Evolutionary conservation across 352 stramenopile genomes (phyloP), one percentile per base, ranked within the genome.

Genomic region (Phytophthora cajani): DNA sequence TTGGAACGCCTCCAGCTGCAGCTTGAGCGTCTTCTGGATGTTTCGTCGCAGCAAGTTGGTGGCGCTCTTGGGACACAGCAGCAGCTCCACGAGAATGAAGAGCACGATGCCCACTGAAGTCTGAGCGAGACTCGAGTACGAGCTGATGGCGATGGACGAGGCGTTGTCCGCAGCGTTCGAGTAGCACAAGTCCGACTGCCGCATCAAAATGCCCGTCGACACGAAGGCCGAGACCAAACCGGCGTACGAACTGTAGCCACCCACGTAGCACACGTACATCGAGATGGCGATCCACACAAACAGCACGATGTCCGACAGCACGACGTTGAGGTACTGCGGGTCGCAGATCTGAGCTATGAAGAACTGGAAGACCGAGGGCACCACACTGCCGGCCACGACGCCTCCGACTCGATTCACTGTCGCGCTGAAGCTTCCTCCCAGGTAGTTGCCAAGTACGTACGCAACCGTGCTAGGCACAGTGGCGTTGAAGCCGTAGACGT

Each of bases 361-460:
- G 55, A 92, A 92, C 77, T 91, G 81, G 66, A 92, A 91, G 5
- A 94, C 84, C 14, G 84, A 92, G 17, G 87, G 87, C 46, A 94
- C 80, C 23, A 94, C 86, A 57, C 81, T 92, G 2, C 87, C 87
- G 0, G 87, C 87, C 32, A 94, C 84, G 30, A 94, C 82, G 42
- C 87, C 87, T 21, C 81, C 87, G 19, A 94, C 87, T 64, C 87
- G 87, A 44, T 92, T 92, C 58, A 91, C 81, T 0, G 86, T 94
- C 19, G 88, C 74, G 57, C 84, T 85, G 60, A 94, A 94, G 3
- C 81, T 91, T 11, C 85, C 84, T 33, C 86, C 86, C 23, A 94
- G 77, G 61, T 90, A 84, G 54, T 84, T 91, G 8, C 86, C 81
- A 71, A 92, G 87, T 57, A 94, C 82, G 58, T 89, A 92, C 0